Evolutionary conservation across 805 yeast species (phyloP), one percentile per base, ranked within the genome.

Genomic region (Kazachstania bromeliacearum): DNA sequence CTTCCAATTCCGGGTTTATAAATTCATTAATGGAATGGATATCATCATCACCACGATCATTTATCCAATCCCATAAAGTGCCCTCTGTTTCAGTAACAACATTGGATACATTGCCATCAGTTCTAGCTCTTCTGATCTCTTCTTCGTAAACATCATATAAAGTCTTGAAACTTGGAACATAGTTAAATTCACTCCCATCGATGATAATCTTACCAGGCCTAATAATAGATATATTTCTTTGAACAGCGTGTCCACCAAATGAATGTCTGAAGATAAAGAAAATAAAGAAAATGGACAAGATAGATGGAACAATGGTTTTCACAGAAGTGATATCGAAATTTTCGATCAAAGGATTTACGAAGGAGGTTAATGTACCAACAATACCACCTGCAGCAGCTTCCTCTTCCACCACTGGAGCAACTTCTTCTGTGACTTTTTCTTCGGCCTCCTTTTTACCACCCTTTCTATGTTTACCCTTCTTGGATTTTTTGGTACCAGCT

Each of bases 1-100:
- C 18, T 14, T 31, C 15, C 4, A 21, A 15, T n/a, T 18, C 24
- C n/a, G 35, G 37, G 12, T 36, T 10, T 25, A 36, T 9, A 14
- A 31, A 36, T 21, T 36, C 35, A 16, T 36, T 24, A 10, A 31
- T 31, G n/a, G 39, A 19, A 24, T 35, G 37, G 3, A 35, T 6
- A 10, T 26, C 19, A n/a, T 25, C 34, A 25, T 49, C 47, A 8
- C 62, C 59, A 25, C 73, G 64, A 40, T 62, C 64, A 29, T 67
- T 67, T 29, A 83, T 66, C 94, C 94, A 83, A 31, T 73, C 68
- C 92, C 92, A 83, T 30, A 83, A 51, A 17, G 69, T 68, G 13
- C 68, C 64, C 55, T 83, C 87, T 40, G 75, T 71, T 37, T 66
- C 63, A 40, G 62, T 47, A 14, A 57, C 47, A 42, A 60, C 39